A percentile compares a stretch with the other conserved stretches of the same genome.
Evolutionary conservation across 2,329 filamentous ascomycete species (phyloP).

Genomic region (Venturiaceae sp.): DNA sequence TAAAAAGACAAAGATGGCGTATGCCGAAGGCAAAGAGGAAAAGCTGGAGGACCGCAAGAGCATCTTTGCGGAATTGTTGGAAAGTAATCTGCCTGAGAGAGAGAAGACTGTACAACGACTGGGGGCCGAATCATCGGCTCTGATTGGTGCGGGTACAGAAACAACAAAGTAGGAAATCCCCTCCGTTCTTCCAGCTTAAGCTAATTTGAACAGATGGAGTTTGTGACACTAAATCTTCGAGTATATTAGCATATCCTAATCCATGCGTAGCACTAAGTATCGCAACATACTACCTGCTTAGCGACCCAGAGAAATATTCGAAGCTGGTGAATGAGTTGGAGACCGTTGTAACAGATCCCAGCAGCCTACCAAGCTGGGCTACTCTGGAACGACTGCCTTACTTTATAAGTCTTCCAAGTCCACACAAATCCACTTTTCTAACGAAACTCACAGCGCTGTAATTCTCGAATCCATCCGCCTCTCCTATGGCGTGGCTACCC

Average conservation of each 20-base stretch:
- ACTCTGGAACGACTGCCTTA: constrained; percentile 20
- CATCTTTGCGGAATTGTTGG: constrained; percentile 8
- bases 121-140: constrained; percentile 26
- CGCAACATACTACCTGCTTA: constrained; percentile 9
- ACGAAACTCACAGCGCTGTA: constrained; percentile 13
- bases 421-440: neutral
- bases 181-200: neutral
- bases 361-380: constrained; percentile 10
- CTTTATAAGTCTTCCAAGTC: constrained; percentile 10
- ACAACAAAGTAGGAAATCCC: constrained; percentile 19
- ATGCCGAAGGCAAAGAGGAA: neutral
- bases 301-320: constrained; percentile 6
- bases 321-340: constrained; percentile 9
- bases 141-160: constrained; percentile 28
- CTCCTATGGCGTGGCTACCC: constrained; percentile 17
- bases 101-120: constrained; percentile 18
- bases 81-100: constrained; percentile 9
- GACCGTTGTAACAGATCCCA: constrained; percentile 2
- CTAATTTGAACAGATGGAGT: neutral
- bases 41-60: neutral
- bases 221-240: neutral
- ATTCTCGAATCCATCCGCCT: constrained; percentile 22
- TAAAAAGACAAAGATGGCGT: neutral
- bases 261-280: neutral
- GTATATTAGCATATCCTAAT: neutral